phyloP scores from a whole-genome alignment of 768 basidiomycete species.

The Amanita jacksonii region DNA sequence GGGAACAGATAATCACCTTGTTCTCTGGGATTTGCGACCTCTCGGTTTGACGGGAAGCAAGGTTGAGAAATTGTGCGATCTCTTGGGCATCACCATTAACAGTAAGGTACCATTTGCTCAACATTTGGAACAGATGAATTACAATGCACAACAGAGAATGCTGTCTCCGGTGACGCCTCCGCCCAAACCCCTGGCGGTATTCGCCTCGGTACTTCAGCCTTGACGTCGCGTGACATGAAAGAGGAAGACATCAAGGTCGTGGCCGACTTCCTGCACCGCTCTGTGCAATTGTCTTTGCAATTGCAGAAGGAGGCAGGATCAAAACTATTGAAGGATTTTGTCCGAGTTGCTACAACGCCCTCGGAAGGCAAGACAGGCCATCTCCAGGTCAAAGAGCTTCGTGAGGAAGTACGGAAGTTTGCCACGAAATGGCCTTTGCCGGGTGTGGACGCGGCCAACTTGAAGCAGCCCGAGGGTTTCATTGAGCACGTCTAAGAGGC shows the following conservation, averaged over 20 bases:
- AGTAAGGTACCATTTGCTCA: constrained; percentile 42
- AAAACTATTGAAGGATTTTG: constrained; percentile 95
- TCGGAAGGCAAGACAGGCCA: constrained; percentile 65
- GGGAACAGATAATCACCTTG: constrained; percentile 96
- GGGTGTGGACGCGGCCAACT: constrained; percentile 51
- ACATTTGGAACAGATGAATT: background rate
- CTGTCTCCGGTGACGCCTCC: constrained; percentile 92
- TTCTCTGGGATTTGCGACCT: constrained; percentile 96
- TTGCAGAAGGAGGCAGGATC: constrained; percentile 93
- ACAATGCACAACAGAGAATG: constrained; percentile 58
- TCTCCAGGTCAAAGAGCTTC: constrained; percentile 61
- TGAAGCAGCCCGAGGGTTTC: constrained; percentile 54
- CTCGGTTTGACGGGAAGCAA: constrained; percentile 96
- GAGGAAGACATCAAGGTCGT: constrained; percentile 83
- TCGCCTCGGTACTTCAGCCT: constrained; percentile 87
- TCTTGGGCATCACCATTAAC: constrained; percentile 94
- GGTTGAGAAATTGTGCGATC: constrained; percentile 96
- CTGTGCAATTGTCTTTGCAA: constrained; percentile 80
- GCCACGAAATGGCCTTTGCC: constrained; percentile 89
- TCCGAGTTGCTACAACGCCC: constrained; percentile 63
- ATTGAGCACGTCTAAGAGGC: constrained; percentile 31
- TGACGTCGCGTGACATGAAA: constrained; percentile 91
- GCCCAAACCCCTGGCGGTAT: constrained; percentile 96
- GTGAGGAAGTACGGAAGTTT: constrained; percentile 73
- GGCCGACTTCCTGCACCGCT: constrained; percentile 86